Conservation (phyloP, 495 filamentous ascomycete species). For the Aspergillus heteromorphus region DNA sequence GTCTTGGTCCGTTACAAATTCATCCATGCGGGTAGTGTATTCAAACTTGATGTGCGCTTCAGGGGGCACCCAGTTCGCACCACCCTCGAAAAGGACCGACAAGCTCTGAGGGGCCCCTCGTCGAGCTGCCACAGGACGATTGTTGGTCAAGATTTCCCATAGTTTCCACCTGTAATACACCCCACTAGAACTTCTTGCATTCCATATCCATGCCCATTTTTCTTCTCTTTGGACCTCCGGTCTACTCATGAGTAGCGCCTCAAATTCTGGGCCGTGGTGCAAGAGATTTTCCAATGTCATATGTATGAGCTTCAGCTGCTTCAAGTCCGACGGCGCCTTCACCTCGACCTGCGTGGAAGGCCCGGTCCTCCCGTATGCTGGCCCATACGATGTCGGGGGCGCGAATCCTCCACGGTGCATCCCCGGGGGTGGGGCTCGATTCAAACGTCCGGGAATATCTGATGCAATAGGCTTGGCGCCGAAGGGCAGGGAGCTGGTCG, state of each 20-base stretch:
- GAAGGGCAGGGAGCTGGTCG: slow-evolving; percentile 64
- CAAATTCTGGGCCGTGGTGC: slow-evolving; percentile 79
- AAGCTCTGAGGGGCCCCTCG: slow-evolving; percentile 22
- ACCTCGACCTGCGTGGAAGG: slow-evolving; percentile 66
- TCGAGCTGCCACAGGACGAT: slow-evolving; percentile 20
- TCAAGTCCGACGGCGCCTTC: slow-evolving; percentile 69
- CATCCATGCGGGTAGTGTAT: slow-evolving; percentile 63
- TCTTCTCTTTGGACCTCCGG: slow-evolving; percentile 75
- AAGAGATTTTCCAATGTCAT: slow-evolving; percentile 76
- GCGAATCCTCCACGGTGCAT: slow-evolving; percentile 71
- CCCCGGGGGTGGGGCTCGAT: slow-evolving; percentile 54
- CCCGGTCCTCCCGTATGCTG: slow-evolving; percentile 30
- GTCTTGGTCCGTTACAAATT: slow-evolving; percentile 76
- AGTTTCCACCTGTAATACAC: slow-evolving; percentile 89
- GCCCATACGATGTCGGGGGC: slow-evolving; percentile 66
- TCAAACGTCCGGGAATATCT: slow-evolving; percentile 34
- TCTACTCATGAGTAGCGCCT: slow-evolving; percentile 84
- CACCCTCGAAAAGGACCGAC: slow-evolving; percentile 60
- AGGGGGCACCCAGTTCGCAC: slow-evolving; percentile 65
- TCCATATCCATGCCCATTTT: slow-evolving; percentile 93
- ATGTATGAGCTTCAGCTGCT: slow-evolving; percentile 78
- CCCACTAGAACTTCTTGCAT: slow-evolving; percentile 71
- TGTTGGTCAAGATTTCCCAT: slow-evolving; percentile 71
- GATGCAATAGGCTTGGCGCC: slow-evolving; percentile 68
- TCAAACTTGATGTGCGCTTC: slow-evolving; percentile 64